These are phyloP conservation scores for Penicillium sp. DNA, from an alignment of 2,329 filamentous ascomycete species.

Conservation along the genomic window DNA sequence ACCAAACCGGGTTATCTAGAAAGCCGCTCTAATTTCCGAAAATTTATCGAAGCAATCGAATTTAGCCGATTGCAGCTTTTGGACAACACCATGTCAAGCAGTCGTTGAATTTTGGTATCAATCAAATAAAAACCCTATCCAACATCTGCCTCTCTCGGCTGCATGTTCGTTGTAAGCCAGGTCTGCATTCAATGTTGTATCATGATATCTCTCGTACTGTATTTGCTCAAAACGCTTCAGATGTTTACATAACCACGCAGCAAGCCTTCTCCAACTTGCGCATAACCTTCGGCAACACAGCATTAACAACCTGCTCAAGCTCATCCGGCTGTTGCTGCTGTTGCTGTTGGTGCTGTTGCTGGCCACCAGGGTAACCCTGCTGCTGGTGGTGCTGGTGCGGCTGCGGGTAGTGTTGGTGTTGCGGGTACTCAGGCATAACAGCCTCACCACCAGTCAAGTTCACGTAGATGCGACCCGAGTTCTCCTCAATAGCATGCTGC, in stretches of 20 bases:
- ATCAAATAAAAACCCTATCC: no score
- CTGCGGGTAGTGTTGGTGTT: conserved; percentile 39
- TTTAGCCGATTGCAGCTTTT: conserved; percentile 12
- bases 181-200: background rate
- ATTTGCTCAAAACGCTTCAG: background rate
- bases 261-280: conserved; percentile 67
- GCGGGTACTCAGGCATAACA: conserved; percentile 45
- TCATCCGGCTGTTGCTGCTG: conserved; percentile 56
- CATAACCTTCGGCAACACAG: conserved; percentile 60
- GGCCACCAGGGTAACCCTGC: conserved; percentile 5
- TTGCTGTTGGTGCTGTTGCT: conserved; percentile 42
- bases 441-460: conserved; percentile 74
- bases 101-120: no score
- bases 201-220: background rate
- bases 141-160: no score
- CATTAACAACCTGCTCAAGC: conserved; percentile 60
- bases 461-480: conserved; percentile 85
- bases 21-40: conserved; percentile 3
- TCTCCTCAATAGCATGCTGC: conserved; percentile 81
- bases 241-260: conserved; percentile 70
- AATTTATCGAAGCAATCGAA: conserved; percentile 12
- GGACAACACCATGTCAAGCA: conserved; percentile 14
- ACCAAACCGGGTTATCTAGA: background rate
- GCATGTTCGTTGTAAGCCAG: no score
- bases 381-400: conserved; percentile 42